Conservation (phyloP, 345 rosid species). For the Clarkia xantiana region DNA sequence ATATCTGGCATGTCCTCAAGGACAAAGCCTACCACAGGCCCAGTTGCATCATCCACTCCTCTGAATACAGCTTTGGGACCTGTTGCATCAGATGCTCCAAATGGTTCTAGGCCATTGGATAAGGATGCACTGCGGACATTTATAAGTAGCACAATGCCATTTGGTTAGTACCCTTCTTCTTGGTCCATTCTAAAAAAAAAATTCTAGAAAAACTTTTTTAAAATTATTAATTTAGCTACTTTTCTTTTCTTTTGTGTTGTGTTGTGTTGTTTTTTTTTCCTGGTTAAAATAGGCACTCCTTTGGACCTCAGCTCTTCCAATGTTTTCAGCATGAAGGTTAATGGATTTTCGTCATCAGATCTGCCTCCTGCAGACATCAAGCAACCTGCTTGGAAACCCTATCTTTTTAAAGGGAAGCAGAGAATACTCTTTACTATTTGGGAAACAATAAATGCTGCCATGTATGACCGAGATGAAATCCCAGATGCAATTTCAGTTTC, state of each 20-base stretch:
- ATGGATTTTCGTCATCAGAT: constrained; percentile 73
- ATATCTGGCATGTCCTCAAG: constrained; percentile 70
- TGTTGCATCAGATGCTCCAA: constrained; percentile 53
- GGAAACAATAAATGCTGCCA: constrained; percentile 66
- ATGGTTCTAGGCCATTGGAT: constrained; percentile 67
- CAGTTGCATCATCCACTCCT: constrained; percentile 52
- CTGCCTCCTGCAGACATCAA: constrained; percentile 64
- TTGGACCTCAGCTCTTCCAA: constrained; percentile 67
- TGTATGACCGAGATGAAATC: constrained; percentile 85
- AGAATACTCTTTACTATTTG: constrained; percentile 62
- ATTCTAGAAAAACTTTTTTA: too few relatives aligned
- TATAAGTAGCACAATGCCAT: constrained; percentile 70
- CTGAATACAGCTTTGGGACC: constrained; percentile 42
- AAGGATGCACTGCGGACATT: constrained; percentile 64
- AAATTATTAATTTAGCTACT: constrained; percentile 1
- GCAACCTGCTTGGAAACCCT: constrained; percentile 95
- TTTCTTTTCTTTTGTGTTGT: constrained; percentile 8
- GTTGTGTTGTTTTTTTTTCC: too few relatives aligned
- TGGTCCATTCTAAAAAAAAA: constrained; percentile 11
- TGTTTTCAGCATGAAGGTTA: constrained; percentile 44
- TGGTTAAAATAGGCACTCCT: constrained; percentile 45
- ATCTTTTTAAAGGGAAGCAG: constrained; percentile 81
- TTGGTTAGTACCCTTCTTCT: constrained; percentile 53
- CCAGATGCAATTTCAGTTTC: constrained; percentile 71
- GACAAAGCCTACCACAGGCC: constrained; percentile 65